Evolutionary conservation across 371 early-diverging fungal genomes (phyloP).

Genomic region (Actinomortierella ambigua): DNA sequence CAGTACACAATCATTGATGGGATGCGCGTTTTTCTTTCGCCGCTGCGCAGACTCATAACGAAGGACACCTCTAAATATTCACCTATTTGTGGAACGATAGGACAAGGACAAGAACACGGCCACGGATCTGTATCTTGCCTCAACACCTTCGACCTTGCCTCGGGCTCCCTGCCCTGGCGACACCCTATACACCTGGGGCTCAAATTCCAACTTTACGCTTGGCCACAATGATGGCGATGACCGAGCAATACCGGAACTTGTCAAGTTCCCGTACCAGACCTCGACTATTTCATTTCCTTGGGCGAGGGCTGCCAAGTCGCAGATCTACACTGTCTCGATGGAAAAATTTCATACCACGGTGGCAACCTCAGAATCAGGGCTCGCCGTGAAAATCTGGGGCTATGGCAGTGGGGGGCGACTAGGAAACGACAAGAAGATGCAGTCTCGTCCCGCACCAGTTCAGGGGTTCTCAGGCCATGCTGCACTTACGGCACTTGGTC

Average conservation of each 20-base stretch:
- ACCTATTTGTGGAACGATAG: constrained; percentile 2
- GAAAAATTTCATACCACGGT: constrained; percentile 77
- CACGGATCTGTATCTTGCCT: constrained; percentile 49
- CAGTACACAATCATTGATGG: not conserved
- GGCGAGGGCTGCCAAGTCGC: constrained; percentile 35
- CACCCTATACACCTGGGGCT: constrained; percentile 78
- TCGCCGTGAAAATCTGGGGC: constrained; percentile 66
- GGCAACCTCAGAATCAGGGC: constrained; percentile 54
- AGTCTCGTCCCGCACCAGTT: constrained; percentile 57
- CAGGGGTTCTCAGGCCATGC: constrained; percentile 55
- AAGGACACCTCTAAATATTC: not conserved
- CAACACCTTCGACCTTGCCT: constrained; percentile 14
- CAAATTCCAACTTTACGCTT: constrained; percentile 72
- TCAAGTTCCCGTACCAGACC: constrained; percentile 52
- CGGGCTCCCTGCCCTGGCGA: constrained; percentile 45
- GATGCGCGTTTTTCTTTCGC: not conserved
- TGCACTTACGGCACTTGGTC: constrained; percentile 60
- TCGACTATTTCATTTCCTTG: constrained; percentile 43
- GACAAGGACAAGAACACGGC: constrained; percentile 62
- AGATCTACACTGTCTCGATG: constrained; percentile 48
- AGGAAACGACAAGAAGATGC: constrained; percentile 65
- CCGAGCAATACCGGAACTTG: constrained; percentile 66
- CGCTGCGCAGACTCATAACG: not conserved
- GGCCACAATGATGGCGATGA: constrained; percentile 73
- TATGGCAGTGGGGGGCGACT: constrained; percentile 78